Conservation (phyloP, 345 rosid species). For the Erodium maritimum region DNA sequence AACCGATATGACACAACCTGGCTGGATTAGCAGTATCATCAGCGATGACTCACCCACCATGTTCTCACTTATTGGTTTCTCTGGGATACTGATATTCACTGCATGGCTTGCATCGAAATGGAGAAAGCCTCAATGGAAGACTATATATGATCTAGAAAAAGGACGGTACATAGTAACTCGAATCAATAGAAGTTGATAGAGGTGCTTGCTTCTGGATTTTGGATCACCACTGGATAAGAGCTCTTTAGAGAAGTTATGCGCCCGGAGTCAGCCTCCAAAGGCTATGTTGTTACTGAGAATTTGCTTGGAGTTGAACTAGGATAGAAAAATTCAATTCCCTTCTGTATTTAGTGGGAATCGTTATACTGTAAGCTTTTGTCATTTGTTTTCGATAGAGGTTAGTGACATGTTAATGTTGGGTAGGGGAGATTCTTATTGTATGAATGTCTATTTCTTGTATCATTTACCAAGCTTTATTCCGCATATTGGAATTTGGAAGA, state of each 20-base stretch:
- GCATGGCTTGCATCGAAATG: slow-evolving; percentile 2
- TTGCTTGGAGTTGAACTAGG: not conserved
- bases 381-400: not conserved
- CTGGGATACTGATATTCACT: not conserved
- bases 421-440: not conserved
- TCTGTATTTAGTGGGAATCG: not conserved
- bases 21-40: slow-evolving; percentile 33
- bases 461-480: too few species aligned
- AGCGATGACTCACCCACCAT: slow-evolving; percentile 20
- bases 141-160: slow-evolving; percentile 18
- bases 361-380: not conserved
- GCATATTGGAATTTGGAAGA: not conserved
- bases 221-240: not conserved
- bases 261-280: too few species aligned
- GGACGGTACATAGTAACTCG: slow-evolving; percentile 18
- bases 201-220: not conserved
- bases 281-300: too few species aligned
- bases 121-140: slow-evolving; percentile 19
- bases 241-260: too few species aligned
- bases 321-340: not conserved
- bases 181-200: not conserved
- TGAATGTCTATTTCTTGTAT: not conserved
- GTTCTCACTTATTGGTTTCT: not conserved
- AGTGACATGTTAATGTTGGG: not conserved
- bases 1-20: slow-evolving; percentile 17